Base-by-base conservation (phyloP, 345 rosid species). In the Moringa oleifera region DNA sequence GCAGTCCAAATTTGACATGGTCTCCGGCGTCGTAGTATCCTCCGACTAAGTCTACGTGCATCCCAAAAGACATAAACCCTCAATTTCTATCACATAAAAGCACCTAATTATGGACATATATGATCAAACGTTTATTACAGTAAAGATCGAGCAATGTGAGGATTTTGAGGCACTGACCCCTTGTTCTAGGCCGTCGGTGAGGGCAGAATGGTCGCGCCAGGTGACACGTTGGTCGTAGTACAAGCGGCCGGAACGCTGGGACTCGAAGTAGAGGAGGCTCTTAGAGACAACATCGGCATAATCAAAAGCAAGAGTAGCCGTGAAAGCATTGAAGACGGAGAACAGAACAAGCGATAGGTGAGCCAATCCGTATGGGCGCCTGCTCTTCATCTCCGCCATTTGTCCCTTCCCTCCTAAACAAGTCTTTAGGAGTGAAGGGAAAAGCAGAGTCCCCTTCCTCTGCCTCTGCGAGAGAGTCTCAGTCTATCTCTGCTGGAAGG, bases 1-100 rank as follows among this genome's bases (percentile, higher is more conserved):
- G 97, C 51, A 93, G 82, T 13, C 98, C 97, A 28, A 93, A 93
- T 66, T 93, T 93, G 4, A 93, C 96, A 61, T 93, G 91, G 75
- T 93, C 98, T 1, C 97, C 98, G 18, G 97, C 98, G 20, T 93
- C 98, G 20, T 90, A 86, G 70, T 93, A 93, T 5, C 98, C 98
- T 67, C 98, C 98, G 6, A 93, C 97, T 76, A 93, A 80, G 68
- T 93, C 98, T 71, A 85, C 98, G 97, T 93, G 1, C 47, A 41
- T 33, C 47, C 6, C 6, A 41, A 1, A 41, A 41, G 13, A 41
- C 13, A 9, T 1, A 41, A 41, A 41, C 47, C 47, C 33, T n/a
- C n/a, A n/a, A n/a, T n/a, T n/a, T n/a, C n/a, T n/a, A n/a, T n/a
- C n/a, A n/a, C n/a, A n/a, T n/a, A 41, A 1, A 41, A 4, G 17